Evolutionary conservation across 805 yeast genomes (phyloP).

Genomic region (Jamesozyma rosinii): DNA sequence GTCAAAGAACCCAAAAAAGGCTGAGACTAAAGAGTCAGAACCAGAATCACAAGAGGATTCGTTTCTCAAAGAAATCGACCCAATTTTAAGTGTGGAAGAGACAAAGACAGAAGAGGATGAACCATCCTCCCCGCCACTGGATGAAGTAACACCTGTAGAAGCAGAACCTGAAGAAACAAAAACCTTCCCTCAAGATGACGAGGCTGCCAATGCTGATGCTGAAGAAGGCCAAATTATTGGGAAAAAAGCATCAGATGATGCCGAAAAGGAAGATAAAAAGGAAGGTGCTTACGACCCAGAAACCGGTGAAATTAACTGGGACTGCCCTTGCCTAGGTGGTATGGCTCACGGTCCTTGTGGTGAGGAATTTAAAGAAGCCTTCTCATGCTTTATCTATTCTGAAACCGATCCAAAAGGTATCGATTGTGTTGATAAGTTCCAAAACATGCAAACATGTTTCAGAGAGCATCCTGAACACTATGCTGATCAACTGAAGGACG

Average conservation of each 20-base stretch:
- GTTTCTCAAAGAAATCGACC: not conserved
- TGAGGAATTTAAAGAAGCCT: slow-evolving; percentile 88
- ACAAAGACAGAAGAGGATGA: not conserved
- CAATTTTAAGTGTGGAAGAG: not conserved
- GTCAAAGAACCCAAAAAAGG: not conserved
- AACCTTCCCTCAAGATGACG: not conserved
- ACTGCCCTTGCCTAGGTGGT: slow-evolving; percentile 97
- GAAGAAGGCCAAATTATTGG: slow-evolving; percentile 88
- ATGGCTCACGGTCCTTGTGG: slow-evolving; percentile 99
- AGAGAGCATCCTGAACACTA: slow-evolving; percentile 87
- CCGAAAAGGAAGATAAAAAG: slow-evolving; percentile 45
- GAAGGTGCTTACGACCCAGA: slow-evolving; percentile 86
- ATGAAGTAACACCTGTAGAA: not conserved
- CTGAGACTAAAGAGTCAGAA: not conserved
- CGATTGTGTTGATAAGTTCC: slow-evolving; percentile 88
- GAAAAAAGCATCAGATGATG: slow-evolving; percentile 64
- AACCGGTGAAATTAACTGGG: slow-evolving; percentile 99
- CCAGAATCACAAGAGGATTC: not conserved
- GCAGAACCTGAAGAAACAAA: not conserved
- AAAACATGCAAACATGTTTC: slow-evolving; percentile 91
- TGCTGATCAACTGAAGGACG: slow-evolving; percentile 54
- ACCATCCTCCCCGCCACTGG: too few relatives aligned
- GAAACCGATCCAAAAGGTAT: slow-evolving; percentile 94
- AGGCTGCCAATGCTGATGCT: slow-evolving; percentile 29
- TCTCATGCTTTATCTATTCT: slow-evolving; percentile 89